Evolutionary conservation across 768 basidiomycete species (phyloP), one percentile per base, ranked within the genome.

Genomic region (Suillus brevipes): DNA sequence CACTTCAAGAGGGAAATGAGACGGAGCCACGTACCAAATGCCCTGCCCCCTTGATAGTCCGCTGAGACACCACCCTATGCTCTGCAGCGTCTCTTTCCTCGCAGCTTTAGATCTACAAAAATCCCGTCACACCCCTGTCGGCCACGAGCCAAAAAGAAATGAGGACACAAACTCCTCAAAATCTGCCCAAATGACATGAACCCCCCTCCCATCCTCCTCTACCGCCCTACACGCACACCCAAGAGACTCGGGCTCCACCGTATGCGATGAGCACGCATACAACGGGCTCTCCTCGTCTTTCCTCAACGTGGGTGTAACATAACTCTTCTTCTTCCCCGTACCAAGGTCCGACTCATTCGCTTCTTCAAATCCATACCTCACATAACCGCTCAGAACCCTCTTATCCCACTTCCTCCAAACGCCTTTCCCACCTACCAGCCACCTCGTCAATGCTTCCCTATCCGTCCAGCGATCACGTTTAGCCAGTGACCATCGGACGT

Each of bases 161-260:
- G 28, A n/a, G 37, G n/a, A 76, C 75, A 76, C 64, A 50, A 77
- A 76, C 36, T 76, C 76, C 28, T 74, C 72, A 1, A 60, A 63
- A 37, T 76, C 76, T 0, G 73, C 75, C 76, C 76, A 76, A 1
- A 77, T 47, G 31, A 77, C 8, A 53, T 76, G 75, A 0, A 74
- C 64, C 0, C 74, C 72, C 4, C 50, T 57, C 20, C 55, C 47
- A 62, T 66, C 47, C 34, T 64, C 6, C 62, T 68, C 47, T 42
- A 75, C 66, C 16, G 60, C 37, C 12, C 23, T 25, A 28, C 75
- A 74, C 47, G 69, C 37, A 5, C 34, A 18, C 16, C 69, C 68
- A 28, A 76, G 67, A 56, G 74, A 70, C 1, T 58, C 47, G 10
- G 74, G 70, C 6, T 71, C 67, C 31, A 76, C 45, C 23, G 74